phyloP scores from a whole-genome alignment of 371 early-diverging fungal species.

The Mortierella sp. region DNA sequence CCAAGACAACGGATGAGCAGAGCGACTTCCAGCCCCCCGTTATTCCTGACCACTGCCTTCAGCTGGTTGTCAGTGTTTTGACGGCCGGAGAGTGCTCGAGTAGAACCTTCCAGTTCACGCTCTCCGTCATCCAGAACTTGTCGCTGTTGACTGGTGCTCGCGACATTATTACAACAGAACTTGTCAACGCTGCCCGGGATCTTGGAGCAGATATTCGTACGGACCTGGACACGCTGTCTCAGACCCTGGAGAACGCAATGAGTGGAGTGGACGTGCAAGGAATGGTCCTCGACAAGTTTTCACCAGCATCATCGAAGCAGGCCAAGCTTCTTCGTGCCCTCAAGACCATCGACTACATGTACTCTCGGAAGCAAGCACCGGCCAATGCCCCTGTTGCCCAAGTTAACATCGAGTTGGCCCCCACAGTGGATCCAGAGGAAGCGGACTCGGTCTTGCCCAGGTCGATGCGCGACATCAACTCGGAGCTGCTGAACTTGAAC shows the following conservation, averaged over 20 bases:
- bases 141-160: slow-evolving; percentile 81
- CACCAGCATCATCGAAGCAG: slow-evolving; percentile 90
- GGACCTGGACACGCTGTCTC: slow-evolving; percentile 77
- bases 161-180: slow-evolving; percentile 83
- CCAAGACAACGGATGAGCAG: slow-evolving; percentile 35
- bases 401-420: slow-evolving; percentile 57
- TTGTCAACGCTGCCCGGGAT: slow-evolving; percentile 78
- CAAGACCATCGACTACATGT: slow-evolving; percentile 94
- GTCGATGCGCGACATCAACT: slow-evolving; percentile 43
- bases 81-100: slow-evolving; percentile 93
- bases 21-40: slow-evolving; percentile 73
- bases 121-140: slow-evolving; percentile 91
- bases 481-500: slow-evolving; percentile 40
- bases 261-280: slow-evolving; percentile 76
- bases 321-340: slow-evolving; percentile 94
- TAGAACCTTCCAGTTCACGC: slow-evolving; percentile 94
- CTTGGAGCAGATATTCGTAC: slow-evolving; percentile 77
- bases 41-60: slow-evolving; percentile 83
- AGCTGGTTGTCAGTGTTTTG: slow-evolving; percentile 89
- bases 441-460: slow-evolving; percentile 55
- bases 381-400: slow-evolving; percentile 40
- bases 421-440: slow-evolving; percentile 61
- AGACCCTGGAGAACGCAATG: slow-evolving; percentile 71
- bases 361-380: slow-evolving; percentile 62
- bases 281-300: slow-evolving; percentile 77